Percentiles rank a stretch among this genome's conserved stretches.
These are phyloP conservation scores for Globisporangium orthogonon DNA, from an alignment of 352 stramenopile genomes.

Conservation along the genomic window DNA sequence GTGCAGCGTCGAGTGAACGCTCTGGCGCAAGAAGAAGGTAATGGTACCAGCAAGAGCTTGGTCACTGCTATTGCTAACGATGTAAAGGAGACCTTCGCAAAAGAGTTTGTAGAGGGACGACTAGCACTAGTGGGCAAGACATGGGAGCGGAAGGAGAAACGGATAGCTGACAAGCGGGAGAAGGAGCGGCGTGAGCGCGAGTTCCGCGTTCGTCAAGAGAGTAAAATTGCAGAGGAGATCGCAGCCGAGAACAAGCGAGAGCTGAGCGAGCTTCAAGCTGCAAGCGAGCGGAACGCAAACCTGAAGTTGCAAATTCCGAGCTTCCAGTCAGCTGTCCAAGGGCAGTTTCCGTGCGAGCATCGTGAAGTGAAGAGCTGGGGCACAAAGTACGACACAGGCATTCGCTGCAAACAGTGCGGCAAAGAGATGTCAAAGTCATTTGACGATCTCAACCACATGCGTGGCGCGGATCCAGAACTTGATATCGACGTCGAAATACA, in stretches of 20 bases:
- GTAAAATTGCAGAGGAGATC: constrained; percentile 32
- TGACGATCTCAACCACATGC: constrained; percentile 39
- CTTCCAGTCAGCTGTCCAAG: constrained; percentile 36
- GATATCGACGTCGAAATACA: constrained; percentile 47
- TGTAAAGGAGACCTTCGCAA: constrained; percentile 47
- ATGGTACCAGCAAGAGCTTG: constrained; percentile 1
- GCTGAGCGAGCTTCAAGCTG: constrained; percentile 19
- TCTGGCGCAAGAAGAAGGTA: constrained; percentile 13
- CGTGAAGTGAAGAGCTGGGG: constrained; percentile 60
- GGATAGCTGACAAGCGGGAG: constrained; percentile 32
- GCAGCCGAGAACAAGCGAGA: constrained; percentile 25
- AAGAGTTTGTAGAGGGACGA: constrained; percentile 46
- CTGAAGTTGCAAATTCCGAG: constrained; percentile 49
- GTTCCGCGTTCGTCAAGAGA: constrained; percentile 50
- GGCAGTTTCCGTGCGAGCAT: constrained; percentile 50
- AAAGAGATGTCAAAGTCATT: constrained; percentile 61
- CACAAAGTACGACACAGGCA: constrained; percentile 44
- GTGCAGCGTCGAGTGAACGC: constrained; percentile 39
- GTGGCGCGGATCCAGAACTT: constrained; percentile 38
- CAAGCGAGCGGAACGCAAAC: constrained; percentile 20
- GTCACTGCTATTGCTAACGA: constrained; percentile 17
- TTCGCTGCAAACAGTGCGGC: constrained; percentile 56
- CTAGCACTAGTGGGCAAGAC: constrained; percentile 60
- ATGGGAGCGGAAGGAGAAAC: constrained; percentile 59
- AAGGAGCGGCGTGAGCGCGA: constrained; percentile 36